Percentiles rank a stretch among this genome's conserved stretches.
These are phyloP conservation scores for Acmispon strigosus DNA, from an alignment of 306 rosid species.

Conservation along the genomic window DNA sequence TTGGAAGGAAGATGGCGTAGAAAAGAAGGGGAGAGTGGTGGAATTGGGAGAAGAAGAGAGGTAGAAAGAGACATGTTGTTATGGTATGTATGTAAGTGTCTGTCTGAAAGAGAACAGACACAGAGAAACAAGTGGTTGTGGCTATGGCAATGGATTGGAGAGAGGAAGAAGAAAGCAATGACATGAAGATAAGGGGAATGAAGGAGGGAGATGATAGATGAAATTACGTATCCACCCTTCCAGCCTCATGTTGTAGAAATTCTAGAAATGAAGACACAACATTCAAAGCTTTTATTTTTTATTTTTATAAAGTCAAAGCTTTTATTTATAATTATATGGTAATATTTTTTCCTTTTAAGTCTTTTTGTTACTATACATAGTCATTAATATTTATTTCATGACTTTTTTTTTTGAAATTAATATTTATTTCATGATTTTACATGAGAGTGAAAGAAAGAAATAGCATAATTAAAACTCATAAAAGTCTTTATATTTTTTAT, in stretches of 20 bases:
- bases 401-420: no score
- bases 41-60: slow-evolving; percentile 5
- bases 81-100: no score
- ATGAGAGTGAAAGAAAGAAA: no score
- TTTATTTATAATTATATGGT: no score
- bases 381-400: no score
- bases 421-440: no score
- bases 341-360: no score
- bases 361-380: no score
- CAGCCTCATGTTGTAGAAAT: neutral
- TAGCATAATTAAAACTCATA: no score
- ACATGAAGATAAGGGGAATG: neutral
- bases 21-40: slow-evolving; percentile 22
- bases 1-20: neutral
- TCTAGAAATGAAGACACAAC: neutral
- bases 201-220: neutral
- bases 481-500: no score
- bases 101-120: neutral
- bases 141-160: neutral
- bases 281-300: no score
- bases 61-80: slow-evolving; percentile 20
- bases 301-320: no score
- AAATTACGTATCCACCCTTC: neutral
- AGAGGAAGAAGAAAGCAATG: neutral
- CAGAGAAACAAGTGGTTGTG: slow-evolving; percentile 2